Base-by-base conservation (phyloP, 169 alveolate species). In the Theileria annulata region DNA sequence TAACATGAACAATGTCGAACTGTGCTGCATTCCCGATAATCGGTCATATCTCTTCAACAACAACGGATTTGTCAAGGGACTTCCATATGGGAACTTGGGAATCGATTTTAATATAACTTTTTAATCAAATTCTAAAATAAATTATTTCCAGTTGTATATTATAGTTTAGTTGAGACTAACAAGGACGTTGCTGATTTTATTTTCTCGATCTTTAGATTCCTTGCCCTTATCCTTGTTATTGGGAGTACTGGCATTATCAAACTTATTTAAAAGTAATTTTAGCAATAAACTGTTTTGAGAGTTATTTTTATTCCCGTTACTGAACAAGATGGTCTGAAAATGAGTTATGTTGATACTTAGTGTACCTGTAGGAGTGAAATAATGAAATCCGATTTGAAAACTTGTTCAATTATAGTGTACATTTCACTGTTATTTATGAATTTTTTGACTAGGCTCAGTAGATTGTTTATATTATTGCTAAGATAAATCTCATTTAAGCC, bases 11-110 rank as follows among this genome's bases (percentile, higher is more conserved):
- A 85, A 84, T 60, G 30, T 91, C n/a, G 83, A 87, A 31, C 62
- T 91, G 35, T 76, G 83, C 71, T 91, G 95, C 48, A 90, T 91
- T 3, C 95, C 95, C 4, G 95, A 91, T 79, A 91, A 91, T 51
- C 77, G 89, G 27, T 70, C 86, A 28, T 86, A 77, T 35, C 59
- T 88, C 51, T 77, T 91, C 15, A 93, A 93, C 1, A 88, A 91
- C 0, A 62, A 88, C 63, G 95, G 95, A 8, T 91, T 91, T 54
- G 89, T 86, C 15, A 80, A 88, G 68, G 90, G 91, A 30, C 91
- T 91, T 6, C 84, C 87, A 19, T 90, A 79, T 27, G 95, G 95
- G 21, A 88, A 88, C 71, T 74, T 91, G 6, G 95, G 95, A 15
- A 56, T 91, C 27, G 77, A 86, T 47, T 47, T 91, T 30, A 85